Evolutionary conservation across 192 early-diverging fungal genomes (phyloP), one percentile per base, ranked within the genome.

Genomic region (Dimargaris cristalligena): DNA sequence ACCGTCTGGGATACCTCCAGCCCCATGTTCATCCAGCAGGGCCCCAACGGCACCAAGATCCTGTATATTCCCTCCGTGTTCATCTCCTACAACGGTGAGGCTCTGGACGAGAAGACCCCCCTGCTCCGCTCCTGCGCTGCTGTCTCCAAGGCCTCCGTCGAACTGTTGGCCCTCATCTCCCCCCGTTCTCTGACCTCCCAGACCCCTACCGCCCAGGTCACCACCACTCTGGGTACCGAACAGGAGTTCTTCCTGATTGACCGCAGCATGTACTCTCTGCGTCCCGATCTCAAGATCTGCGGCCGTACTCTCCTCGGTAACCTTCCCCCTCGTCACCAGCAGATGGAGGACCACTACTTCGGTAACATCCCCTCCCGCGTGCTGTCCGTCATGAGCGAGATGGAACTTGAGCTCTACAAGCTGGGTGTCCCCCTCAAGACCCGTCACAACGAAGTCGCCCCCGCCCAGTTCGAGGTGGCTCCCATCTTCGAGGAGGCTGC

Each of bases 271-370:
- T 99, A 94, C 79, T 73, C 86, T 63, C 78, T 94, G 65, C 87
- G 92, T 45, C 91, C 90, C 34, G 95, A 99, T 69, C 78, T 99
- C 56, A 96, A 96, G 83, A 92, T 90, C 67, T 83, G 85, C 29
- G 95, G 95, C 60, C 85, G 95, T 63, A 96, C 91, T 44, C 78
- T 99, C 34, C 67, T 99, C 44, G 95, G 95, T 44, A 79, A 82
- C 63, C 78, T 96, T 61, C 95, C 95, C 44, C 91, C 95, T 60
- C 89, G 91, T 68, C 92, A 96, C 72, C 95, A 99, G 78, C 95
- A 99, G 79, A 78, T 99, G 63, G 95, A 99, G 71, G 95, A 99
- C 73, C 95, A 99, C 77, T 99, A 99, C 84, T 99, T 99, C 79
- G 95, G 95, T 38, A 85, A 86, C 63, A 92, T 98, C 59, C 95